Evolutionary conservation across 805 yeast genomes (phyloP).

Genomic region (Debaryomyces castellii): DNA sequence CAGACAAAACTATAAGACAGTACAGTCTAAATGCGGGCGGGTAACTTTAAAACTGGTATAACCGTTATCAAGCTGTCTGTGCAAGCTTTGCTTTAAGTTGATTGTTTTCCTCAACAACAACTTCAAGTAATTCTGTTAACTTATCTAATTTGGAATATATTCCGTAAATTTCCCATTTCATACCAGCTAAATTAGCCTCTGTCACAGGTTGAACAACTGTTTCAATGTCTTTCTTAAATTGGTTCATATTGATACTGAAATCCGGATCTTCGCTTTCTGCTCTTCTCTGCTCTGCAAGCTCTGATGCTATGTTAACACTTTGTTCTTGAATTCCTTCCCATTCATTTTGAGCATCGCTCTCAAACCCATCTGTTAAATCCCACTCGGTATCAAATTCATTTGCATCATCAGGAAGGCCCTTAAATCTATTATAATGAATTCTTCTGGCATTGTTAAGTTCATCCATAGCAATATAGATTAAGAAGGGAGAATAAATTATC

Average conservation of each 20-base stretch:
- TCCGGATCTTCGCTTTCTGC: constrained; percentile 73
- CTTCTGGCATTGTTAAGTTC: constrained; percentile 70
- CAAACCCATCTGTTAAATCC: constrained; percentile 78
- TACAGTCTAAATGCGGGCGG: background rate
- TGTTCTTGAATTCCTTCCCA: constrained; percentile 40
- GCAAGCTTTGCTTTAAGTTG: constrained; percentile 15
- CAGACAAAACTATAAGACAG: background rate
- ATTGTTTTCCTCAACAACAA: constrained; percentile 35
- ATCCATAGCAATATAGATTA: constrained; percentile 56
- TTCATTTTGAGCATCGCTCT: constrained; percentile 29
- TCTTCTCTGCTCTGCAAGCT: constrained; percentile 49
- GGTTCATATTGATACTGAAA: constrained; percentile 48
- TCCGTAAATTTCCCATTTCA: constrained; percentile 64
- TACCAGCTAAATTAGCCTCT: constrained; percentile 52
- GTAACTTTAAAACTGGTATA: background rate
- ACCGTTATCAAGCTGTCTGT: background rate
- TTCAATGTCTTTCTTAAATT: constrained; percentile 54
- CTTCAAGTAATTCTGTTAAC: constrained; percentile 39
- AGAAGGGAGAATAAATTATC: constrained; percentile 65
- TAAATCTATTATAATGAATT: constrained; percentile 66
- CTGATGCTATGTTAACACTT: constrained; percentile 35
- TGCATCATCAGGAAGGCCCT: constrained; percentile 70
- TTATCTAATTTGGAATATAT: constrained; percentile 52
- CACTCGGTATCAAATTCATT: constrained; percentile 77
- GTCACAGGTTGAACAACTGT: constrained; percentile 58